Conservation (phyloP, 805 yeast species). For the Candida ipomoeae region DNA sequence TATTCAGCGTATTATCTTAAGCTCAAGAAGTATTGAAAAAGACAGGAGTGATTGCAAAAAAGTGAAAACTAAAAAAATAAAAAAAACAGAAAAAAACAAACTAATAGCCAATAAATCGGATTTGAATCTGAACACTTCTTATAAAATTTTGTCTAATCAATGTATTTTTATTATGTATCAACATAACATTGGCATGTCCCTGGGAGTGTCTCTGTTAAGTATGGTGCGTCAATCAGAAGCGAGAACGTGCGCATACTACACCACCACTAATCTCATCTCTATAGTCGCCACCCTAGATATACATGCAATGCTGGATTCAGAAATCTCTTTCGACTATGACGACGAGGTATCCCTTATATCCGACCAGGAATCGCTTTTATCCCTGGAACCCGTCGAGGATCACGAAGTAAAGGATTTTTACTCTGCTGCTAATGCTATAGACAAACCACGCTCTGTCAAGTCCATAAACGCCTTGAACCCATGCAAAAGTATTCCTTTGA, state of each 20-base stretch:
- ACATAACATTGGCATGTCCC: no score
- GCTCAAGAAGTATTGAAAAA: no score
- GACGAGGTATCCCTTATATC: constrained; percentile 15
- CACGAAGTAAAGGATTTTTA: background rate
- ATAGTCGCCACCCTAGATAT: background rate
- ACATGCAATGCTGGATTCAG: constrained; percentile 14
- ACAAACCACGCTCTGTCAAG: constrained; percentile 5
- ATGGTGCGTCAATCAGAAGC: background rate
- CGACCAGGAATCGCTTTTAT: background rate
- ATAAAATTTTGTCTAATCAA: background rate
- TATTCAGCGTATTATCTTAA: no score
- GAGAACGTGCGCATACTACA: background rate
- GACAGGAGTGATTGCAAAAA: no score
- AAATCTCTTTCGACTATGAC: constrained; percentile 20
- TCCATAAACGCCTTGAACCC: constrained; percentile 9
- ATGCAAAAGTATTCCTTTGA: constrained; percentile 9
- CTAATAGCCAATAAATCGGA: no score
- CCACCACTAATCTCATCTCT: background rate
- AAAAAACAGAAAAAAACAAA: no score
- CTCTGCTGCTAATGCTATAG: background rate
- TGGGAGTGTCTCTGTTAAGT: background rate
- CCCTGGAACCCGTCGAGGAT: background rate
- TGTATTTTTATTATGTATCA: background rate
- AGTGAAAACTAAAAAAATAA: no score
- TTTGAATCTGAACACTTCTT: no score